A percentile compares a stretch with the other conserved stretches of the same genome.
These are phyloP conservation scores for Bolboschoenoplectus hybrid DNA, from an alignment of 202 grass and related monocot species.

Conservation along the genomic window DNA sequence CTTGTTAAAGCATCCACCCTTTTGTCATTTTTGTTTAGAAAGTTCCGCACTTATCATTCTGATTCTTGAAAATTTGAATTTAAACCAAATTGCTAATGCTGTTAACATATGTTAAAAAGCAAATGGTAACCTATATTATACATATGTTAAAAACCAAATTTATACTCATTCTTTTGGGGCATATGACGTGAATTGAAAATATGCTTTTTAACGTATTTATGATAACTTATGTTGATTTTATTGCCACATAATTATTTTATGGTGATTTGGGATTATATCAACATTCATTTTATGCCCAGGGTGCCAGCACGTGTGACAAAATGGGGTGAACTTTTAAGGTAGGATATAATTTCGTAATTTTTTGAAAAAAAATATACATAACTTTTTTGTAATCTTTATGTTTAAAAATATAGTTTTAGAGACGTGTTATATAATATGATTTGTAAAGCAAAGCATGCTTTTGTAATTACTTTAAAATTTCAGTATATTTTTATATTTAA, in stretches of 20 bases:
- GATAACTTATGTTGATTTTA: too few species aligned
- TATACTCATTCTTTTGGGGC: neutral
- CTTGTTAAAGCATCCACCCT: neutral
- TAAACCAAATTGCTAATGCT: neutral
- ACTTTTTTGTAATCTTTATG: too few species aligned
- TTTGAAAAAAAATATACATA: neutral
- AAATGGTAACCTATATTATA: neutral
- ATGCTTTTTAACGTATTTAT: neutral
- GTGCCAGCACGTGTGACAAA: neutral
- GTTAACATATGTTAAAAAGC: neutral
- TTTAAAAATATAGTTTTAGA: too few species aligned
- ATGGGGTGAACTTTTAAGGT: neutral
- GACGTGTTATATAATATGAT: too few species aligned
- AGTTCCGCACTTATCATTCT: neutral
- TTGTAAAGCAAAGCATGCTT: too few species aligned
- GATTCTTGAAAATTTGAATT: neutral
- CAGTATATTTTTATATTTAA: too few species aligned
- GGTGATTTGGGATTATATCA: neutral
- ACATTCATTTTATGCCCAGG: neutral
- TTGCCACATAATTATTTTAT: neutral
- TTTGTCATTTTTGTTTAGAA: neutral
- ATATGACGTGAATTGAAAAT: neutral
- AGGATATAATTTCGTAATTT: neutral
- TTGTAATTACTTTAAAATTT: too few species aligned
- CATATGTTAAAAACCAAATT: neutral